Conservation (phyloP, 495 filamentous ascomycete species). For the Chaetomium tenue region DNA sequence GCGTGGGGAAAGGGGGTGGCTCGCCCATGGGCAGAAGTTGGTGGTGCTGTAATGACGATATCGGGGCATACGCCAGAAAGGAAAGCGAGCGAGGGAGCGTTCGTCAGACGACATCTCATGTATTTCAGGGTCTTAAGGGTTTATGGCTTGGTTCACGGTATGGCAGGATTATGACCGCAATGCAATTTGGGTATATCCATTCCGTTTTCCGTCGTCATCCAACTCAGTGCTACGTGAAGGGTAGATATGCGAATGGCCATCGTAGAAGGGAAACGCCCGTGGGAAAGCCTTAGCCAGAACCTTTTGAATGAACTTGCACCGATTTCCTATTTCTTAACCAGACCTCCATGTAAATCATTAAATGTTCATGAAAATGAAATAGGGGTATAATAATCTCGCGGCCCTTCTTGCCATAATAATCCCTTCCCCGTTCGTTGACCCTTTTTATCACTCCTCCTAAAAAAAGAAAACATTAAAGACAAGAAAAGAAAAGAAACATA, state of each 20-base stretch:
- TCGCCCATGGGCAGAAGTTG: background rate
- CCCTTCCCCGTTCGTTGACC: background rate
- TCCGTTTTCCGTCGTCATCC: background rate
- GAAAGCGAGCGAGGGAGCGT: background rate
- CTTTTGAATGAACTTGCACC: background rate
- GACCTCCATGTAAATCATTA: background rate
- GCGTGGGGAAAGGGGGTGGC: too few relatives aligned
- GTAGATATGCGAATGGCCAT: background rate
- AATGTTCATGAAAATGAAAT: background rate
- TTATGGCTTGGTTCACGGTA: background rate
- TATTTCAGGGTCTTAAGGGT: background rate
- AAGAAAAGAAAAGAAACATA: background rate
- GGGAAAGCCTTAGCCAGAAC: background rate
- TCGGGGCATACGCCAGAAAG: too few relatives aligned
- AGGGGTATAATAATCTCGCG: conserved; percentile 8
- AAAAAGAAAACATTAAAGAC: background rate
- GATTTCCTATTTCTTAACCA: background rate
- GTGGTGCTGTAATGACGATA: background rate
- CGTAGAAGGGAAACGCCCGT: background rate
- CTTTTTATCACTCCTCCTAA: background rate
- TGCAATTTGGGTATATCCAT: conserved; percentile 10
- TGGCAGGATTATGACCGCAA: conserved; percentile 2
- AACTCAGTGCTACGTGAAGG: background rate
- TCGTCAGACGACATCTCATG: background rate
- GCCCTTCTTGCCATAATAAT: background rate